phyloP scores from a whole-genome alignment of 148 eudicot species.

The Suaeda aralocaspica region DNA sequence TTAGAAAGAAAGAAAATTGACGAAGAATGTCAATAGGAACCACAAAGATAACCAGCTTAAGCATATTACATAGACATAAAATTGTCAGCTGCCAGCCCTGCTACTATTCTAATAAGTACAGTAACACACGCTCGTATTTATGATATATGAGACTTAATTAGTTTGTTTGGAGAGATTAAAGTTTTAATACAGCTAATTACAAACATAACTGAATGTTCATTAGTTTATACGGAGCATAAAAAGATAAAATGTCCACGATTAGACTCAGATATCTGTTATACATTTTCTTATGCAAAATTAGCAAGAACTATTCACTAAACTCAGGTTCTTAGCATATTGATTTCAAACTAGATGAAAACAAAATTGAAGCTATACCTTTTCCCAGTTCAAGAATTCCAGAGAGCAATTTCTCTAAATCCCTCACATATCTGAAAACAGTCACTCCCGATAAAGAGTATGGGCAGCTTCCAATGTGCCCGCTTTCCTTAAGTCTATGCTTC shows the following conservation, averaged over 20 bases:
- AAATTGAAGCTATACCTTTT: constrained; percentile 44
- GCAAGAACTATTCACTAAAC: background rate
- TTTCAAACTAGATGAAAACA: background rate
- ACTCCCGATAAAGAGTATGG: constrained; percentile 31
- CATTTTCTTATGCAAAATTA: background rate
- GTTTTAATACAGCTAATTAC: background rate
- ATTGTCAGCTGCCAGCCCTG: background rate
- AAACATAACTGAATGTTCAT: background rate
- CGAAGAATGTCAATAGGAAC: background rate
- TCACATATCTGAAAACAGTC: constrained; percentile 47
- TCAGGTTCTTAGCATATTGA: background rate
- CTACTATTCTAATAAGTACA: too few species aligned
- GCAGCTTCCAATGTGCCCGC: constrained; percentile 34
- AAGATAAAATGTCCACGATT: background rate
- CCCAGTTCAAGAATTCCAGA: constrained; percentile 50
- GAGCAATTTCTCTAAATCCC: constrained; percentile 46
- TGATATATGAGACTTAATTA: background rate
- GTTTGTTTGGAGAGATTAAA: background rate
- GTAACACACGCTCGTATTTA: background rate
- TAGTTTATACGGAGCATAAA: background rate
- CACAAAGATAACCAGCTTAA: background rate
- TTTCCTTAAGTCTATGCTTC: constrained; percentile 58
- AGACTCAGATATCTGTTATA: background rate
- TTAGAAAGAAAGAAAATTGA: too few species aligned
- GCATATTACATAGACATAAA: background rate